A percentile compares a stretch with the other conserved stretches of the same genome.
These are phyloP conservation scores for Phialophora macrospora DNA, from an alignment of 2,329 filamentous ascomycete species.

Conservation along the genomic window DNA sequence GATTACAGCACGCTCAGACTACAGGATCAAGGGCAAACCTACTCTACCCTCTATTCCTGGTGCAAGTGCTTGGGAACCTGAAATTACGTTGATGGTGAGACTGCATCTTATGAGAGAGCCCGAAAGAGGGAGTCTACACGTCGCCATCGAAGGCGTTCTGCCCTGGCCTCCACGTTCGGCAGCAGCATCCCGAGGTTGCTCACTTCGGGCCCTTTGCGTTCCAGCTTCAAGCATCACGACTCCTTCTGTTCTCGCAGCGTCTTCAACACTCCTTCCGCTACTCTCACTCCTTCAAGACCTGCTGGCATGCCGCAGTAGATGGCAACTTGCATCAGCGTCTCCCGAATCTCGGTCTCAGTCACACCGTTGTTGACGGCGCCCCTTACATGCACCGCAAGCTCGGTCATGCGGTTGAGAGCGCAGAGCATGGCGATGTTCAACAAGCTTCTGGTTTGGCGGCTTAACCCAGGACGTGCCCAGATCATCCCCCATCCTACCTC, in stretches of 20 bases:
- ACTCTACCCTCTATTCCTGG: neutral
- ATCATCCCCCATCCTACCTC: constrained; percentile 68
- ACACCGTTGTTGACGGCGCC: constrained; percentile 68
- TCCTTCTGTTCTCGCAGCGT: constrained; percentile 29
- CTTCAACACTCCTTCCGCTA: constrained; percentile 39
- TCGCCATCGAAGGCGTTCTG: neutral
- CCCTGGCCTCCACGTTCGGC: neutral
- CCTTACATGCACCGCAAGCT: constrained; percentile 66
- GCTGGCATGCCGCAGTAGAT: constrained; percentile 53
- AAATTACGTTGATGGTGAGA: neutral
- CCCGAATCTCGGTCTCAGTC: constrained; percentile 65
- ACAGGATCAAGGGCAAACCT: neutral
- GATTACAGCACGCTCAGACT: neutral
- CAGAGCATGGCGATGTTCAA: constrained; percentile 70
- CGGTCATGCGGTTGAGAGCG: constrained; percentile 63
- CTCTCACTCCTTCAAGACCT: constrained; percentile 49
- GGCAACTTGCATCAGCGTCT: constrained; percentile 47
- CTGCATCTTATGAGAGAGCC: neutral
- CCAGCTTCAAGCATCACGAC: constrained; percentile 2
- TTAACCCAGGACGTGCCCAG: constrained; percentile 67
- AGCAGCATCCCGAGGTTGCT: neutral
- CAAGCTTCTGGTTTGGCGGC: constrained; percentile 64
- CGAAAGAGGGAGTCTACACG: neutral
- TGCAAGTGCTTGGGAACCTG: too few relatives aligned
- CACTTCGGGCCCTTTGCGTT: neutral